Conservation (phyloP, 225 moss, liverwort and hornwort genomes). For the Bryoerythrophyllum caledonicum region DNA sequence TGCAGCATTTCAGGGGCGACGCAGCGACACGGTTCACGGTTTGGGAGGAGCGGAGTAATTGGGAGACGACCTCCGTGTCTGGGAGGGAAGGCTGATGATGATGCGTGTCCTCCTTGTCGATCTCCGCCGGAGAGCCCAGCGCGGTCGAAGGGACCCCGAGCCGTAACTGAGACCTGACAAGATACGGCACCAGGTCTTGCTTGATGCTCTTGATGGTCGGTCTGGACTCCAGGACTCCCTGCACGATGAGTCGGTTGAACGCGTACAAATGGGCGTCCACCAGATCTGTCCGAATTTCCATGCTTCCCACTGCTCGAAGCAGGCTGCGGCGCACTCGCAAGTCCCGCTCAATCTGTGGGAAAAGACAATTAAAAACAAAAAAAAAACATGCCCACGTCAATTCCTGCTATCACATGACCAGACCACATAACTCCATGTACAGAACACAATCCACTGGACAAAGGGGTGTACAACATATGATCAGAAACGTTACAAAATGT, state of each 20-base stretch:
- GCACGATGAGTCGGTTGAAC: conserved; percentile 79
- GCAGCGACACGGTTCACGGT: conserved; percentile 31
- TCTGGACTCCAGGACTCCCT: conserved; percentile 82
- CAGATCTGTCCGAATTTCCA: conserved; percentile 91
- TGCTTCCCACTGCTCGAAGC: conserved; percentile 72
- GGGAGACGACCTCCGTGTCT: conserved; percentile 47
- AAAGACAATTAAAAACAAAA: too few relatives aligned
- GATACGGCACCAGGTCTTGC: conserved; percentile 87
- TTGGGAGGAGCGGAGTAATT: conserved; percentile 43
- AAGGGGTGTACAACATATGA: not conserved
- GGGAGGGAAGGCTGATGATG: conserved; percentile 52
- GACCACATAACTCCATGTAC: not conserved
- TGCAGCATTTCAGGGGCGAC: conserved; percentile 70
- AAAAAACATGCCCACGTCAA: not conserved
- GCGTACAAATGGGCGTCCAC: conserved; percentile 96
- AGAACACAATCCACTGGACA: conserved; percentile 4
- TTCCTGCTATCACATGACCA: not conserved
- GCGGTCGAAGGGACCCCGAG: conserved; percentile 46
- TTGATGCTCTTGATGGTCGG: conserved; percentile 92
- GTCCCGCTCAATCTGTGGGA: conserved; percentile 67
- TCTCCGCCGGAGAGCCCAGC: conserved; percentile 44
- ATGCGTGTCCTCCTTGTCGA: conserved; percentile 44
- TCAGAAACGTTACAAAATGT: not conserved
- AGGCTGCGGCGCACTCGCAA: conserved; percentile 74
- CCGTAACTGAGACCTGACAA: conserved; percentile 84